These are phyloP conservation scores for Castanea sativa DNA, from an alignment of 306 rosid species.

Conservation along the genomic window DNA sequence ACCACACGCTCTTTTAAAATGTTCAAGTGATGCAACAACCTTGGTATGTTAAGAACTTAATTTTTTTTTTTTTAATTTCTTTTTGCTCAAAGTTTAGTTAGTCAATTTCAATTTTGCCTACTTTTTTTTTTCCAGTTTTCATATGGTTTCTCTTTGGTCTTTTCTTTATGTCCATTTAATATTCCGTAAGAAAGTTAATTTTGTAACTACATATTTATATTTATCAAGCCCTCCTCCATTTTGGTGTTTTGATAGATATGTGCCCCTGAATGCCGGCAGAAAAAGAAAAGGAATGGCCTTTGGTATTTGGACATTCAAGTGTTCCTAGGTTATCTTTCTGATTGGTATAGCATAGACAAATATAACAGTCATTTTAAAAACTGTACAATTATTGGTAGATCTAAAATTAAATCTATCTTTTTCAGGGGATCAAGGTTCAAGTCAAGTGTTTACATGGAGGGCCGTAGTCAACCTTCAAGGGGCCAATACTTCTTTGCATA, in stretches of 20 bases:
- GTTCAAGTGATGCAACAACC: slow-evolving; percentile 90
- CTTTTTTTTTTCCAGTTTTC: not conserved
- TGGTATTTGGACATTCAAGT: not conserved
- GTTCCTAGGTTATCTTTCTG: not conserved
- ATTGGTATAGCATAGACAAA: slow-evolving; percentile 4
- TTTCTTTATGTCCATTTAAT: not conserved
- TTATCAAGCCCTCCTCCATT: slow-evolving; percentile 10
- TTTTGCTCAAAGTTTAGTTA: not conserved
- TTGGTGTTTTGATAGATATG: slow-evolving; percentile 10
- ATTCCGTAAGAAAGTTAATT: not conserved
- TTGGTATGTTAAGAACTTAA: slow-evolving; percentile 41
- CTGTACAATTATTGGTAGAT: not conserved
- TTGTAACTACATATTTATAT: not conserved
- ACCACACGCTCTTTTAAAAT: slow-evolving; percentile 77
- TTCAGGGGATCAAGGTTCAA: slow-evolving; percentile 88
- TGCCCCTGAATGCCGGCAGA: not conserved
- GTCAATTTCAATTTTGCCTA: not conserved
- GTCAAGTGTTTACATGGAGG: slow-evolving; percentile 93
- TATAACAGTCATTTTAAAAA: not conserved
- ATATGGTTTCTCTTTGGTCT: not conserved
- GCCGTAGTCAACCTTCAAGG: slow-evolving; percentile 88
- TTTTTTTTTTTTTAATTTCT: not conserved
- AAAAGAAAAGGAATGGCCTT: not conserved
- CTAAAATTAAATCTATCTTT: slow-evolving; percentile 21
- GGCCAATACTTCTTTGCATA: slow-evolving; percentile 88